phyloP scores from a whole-genome alignment of 306 rosid genomes.

The Cicer cuneatum region DNA sequence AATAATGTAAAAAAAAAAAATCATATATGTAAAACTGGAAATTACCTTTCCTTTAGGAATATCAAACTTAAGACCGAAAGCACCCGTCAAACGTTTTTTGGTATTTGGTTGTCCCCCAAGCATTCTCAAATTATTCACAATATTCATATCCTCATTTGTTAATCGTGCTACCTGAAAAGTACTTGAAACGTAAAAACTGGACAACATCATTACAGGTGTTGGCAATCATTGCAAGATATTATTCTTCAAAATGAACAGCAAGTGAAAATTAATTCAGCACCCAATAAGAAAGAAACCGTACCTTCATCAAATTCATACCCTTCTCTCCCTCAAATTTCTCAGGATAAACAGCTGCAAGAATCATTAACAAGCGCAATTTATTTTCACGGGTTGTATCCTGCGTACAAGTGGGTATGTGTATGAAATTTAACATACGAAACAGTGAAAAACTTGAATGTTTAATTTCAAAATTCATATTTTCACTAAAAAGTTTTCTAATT shows the following conservation, averaged over 20 bases:
- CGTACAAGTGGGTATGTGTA: constrained; percentile 41
- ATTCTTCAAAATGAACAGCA: constrained; percentile 30
- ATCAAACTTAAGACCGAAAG: constrained; percentile 87
- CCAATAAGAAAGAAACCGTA: constrained; percentile 46
- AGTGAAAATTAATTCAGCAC: constrained; percentile 22
- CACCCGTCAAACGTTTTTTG: constrained; percentile 63
- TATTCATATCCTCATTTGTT: constrained; percentile 75
- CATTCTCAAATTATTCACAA: constrained; percentile 73
- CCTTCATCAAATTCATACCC: constrained; percentile 90
- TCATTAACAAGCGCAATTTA: constrained; percentile 92
- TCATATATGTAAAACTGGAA: constrained; percentile 16
- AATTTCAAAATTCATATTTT: not conserved
- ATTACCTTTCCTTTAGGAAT: constrained; percentile 66
- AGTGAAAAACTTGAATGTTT: constrained; percentile 16
- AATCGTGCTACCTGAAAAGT: constrained; percentile 70
- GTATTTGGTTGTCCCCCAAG: constrained; percentile 73
- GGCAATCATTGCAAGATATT: not conserved
- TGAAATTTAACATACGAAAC: constrained; percentile 26
- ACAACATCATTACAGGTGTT: constrained; percentile 26
- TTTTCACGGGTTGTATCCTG: constrained; percentile 89
- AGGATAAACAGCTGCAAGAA: constrained; percentile 91
- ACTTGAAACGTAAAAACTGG: constrained; percentile 36
- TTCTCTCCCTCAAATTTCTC: constrained; percentile 94
- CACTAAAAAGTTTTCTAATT: constrained; percentile 31
- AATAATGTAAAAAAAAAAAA: constrained; percentile 29